Evolutionary conservation across 805 yeast genomes (phyloP).

Genomic region (Pichia phayaonensis): DNA sequence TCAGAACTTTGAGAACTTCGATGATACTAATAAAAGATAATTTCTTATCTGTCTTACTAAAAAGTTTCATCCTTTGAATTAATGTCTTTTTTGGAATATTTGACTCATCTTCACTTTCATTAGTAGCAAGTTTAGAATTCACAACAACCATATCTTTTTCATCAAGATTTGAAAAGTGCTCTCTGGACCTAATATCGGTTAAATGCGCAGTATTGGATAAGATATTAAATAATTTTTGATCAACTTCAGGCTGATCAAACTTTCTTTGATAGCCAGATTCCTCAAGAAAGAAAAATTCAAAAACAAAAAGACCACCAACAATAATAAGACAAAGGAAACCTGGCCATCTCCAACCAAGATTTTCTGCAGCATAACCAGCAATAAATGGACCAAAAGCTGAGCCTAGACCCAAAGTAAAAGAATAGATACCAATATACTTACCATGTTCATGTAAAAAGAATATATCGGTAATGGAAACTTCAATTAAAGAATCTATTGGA

Average conservation of each 20-base stretch:
- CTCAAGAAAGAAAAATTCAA: slow-evolving; percentile 54
- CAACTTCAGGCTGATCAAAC: neutral
- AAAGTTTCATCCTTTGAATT: neutral
- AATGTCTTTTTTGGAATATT: neutral
- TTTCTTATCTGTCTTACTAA: neutral
- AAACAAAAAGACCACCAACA: slow-evolving; percentile 45
- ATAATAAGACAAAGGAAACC: slow-evolving; percentile 61
- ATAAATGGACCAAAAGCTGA: slow-evolving; percentile 42
- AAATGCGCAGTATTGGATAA: neutral
- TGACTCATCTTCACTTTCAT: too few species aligned
- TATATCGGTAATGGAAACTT: slow-evolving; percentile 36
- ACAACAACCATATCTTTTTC: neutral
- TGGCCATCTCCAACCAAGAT: slow-evolving; percentile 62
- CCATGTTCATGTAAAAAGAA: slow-evolving; percentile 44
- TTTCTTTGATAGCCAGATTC: slow-evolving; percentile 53
- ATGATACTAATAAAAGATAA: neutral
- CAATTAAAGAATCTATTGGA: slow-evolving; percentile 41
- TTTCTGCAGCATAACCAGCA: slow-evolving; percentile 50
- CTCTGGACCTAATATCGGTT: neutral
- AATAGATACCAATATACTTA: slow-evolving; percentile 39
- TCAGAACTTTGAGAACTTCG: neutral
- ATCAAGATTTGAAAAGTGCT: neutral
- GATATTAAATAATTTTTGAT: neutral
- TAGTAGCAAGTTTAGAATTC: neutral
- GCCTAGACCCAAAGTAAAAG: slow-evolving; percentile 41